A percentile compares a stretch with the other conserved stretches of the same genome.
Conservation (phyloP, 257 asterid species). For the Cruciata laevipes region DNA sequence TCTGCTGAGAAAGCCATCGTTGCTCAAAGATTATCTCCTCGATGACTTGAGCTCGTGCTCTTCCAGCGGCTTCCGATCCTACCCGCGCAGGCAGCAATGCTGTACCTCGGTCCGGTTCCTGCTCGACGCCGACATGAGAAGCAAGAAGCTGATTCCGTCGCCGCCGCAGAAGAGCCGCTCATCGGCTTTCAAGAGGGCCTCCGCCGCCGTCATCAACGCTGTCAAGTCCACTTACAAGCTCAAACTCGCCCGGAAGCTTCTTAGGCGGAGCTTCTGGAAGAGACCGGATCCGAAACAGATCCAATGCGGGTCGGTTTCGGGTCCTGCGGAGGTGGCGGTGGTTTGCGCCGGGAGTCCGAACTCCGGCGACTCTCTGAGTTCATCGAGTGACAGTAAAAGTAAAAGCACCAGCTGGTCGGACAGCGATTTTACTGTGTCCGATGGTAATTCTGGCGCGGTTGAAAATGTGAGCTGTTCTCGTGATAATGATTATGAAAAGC, state of each 20-base stretch:
- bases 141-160: constrained; percentile 14
- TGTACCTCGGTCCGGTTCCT: constrained; percentile 38
- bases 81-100: constrained; percentile 31
- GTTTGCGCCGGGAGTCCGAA: background rate
- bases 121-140: constrained; percentile 29
- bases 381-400: constrained; percentile 23
- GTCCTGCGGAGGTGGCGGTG: constrained; percentile 12
- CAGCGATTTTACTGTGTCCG: constrained; percentile 45
- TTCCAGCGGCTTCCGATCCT: constrained; percentile 42
- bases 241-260: constrained; percentile 35
- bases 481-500: background rate
- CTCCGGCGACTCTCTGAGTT: constrained; percentile 19
- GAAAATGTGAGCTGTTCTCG: background rate
- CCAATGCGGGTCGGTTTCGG: constrained; percentile 1
- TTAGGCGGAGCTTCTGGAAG: constrained; percentile 54
- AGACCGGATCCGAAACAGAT: constrained; percentile 41
- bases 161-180: constrained; percentile 24
- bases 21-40: constrained; percentile 39
- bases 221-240: constrained; percentile 26
- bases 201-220: constrained; percentile 44
- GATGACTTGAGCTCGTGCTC: constrained; percentile 48
- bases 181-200: constrained; percentile 44
- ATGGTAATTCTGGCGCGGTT: constrained; percentile 15
- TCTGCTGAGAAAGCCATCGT: constrained; percentile 20
- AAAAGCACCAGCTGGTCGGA: constrained; percentile 47